Evolutionary conservation across 2,329 filamentous ascomycete genomes (phyloP).

Genomic region (Colletotrichum lentis): DNA sequence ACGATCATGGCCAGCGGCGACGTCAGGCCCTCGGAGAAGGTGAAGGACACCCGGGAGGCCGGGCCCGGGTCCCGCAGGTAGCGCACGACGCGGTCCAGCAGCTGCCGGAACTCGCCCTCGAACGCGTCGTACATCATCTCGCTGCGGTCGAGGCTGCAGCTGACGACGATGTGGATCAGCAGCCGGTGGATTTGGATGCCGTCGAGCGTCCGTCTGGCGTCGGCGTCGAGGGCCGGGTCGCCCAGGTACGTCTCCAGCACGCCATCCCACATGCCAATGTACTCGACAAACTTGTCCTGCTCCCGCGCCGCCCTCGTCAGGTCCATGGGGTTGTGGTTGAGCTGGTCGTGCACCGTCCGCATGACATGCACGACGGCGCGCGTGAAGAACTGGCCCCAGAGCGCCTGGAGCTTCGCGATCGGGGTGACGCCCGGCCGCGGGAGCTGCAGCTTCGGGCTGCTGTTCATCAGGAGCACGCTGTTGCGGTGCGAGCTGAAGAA

Average conservation of each 20-base stretch:
- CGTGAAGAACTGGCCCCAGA: slow-evolving; percentile 39
- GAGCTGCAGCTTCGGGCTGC: slow-evolving; percentile 2
- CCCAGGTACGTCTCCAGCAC: slow-evolving; percentile 15
- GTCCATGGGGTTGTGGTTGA: slow-evolving; percentile 13
- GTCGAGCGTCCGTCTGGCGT: slow-evolving; percentile 21
- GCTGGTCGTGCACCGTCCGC: slow-evolving; percentile 24
- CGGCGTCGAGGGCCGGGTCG: neutral
- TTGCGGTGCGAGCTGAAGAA: slow-evolving; percentile 30
- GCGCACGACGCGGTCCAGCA: slow-evolving; percentile 26
- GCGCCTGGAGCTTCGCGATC: slow-evolving; percentile 14
- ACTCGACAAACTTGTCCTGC: slow-evolving; percentile 3
- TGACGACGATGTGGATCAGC: slow-evolving; percentile 27
- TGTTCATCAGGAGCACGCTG: slow-evolving; percentile 23
- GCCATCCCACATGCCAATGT: slow-evolving; percentile 23
- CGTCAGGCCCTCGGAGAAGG: slow-evolving; percentile 35
- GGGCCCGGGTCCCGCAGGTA: slow-evolving; percentile 30
- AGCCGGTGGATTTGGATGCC: slow-evolving; percentile 34
- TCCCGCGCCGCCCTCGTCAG: neutral
- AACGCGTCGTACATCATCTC: slow-evolving; percentile 38
- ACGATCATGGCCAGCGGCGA: slow-evolving; percentile 36
- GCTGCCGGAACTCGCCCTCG: slow-evolving; percentile 34
- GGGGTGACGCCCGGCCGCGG: slow-evolving; percentile 12
- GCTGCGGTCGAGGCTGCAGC: slow-evolving; percentile 34
- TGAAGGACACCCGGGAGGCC: slow-evolving; percentile 14
- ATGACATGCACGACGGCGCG: slow-evolving; percentile 32